phyloP scores from a whole-genome alignment of 2,329 filamentous ascomycete species.

The Aspergillus neotritici region DNA sequence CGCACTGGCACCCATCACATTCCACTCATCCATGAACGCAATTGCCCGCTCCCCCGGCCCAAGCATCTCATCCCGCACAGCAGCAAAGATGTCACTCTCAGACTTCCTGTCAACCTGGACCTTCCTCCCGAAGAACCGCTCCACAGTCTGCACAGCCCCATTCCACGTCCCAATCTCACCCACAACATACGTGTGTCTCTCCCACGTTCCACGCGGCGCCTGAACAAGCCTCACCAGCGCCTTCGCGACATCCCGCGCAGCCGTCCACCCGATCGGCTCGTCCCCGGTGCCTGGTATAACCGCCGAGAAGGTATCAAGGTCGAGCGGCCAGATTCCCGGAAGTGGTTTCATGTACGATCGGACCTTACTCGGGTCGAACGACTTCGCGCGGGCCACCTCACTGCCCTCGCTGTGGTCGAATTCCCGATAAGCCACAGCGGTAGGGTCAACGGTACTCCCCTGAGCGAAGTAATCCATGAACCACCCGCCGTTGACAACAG shows the following conservation, averaged over 20 bases:
- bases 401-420: no score
- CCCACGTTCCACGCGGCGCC: not conserved
- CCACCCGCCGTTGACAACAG: slow-evolving; percentile 15
- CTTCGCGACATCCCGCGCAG: slow-evolving; percentile 14
- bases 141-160: not conserved
- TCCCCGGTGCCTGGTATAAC: slow-evolving; percentile 12
- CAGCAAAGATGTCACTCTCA: no score
- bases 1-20: no score
- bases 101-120: no score
- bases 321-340: slow-evolving; percentile 10
- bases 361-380: not conserved
- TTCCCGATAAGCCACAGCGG: no score
- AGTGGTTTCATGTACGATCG: not conserved
- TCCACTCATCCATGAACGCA: no score
- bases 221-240: slow-evolving; percentile 6
- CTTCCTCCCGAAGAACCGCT: slow-evolving; percentile 1
- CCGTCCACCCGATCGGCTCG: slow-evolving; percentile 14
- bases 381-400: no score
- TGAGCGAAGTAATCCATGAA: slow-evolving; percentile 17
- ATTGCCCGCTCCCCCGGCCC: no score
- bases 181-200: not conserved
- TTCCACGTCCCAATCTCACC: slow-evolving; percentile 5
- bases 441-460: no score
- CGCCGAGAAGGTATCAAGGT: slow-evolving; percentile 5
- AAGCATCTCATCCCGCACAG: no score